Conservation (phyloP, 2,329 filamentous ascomycete species). For the Fusarium redolens region DNA sequence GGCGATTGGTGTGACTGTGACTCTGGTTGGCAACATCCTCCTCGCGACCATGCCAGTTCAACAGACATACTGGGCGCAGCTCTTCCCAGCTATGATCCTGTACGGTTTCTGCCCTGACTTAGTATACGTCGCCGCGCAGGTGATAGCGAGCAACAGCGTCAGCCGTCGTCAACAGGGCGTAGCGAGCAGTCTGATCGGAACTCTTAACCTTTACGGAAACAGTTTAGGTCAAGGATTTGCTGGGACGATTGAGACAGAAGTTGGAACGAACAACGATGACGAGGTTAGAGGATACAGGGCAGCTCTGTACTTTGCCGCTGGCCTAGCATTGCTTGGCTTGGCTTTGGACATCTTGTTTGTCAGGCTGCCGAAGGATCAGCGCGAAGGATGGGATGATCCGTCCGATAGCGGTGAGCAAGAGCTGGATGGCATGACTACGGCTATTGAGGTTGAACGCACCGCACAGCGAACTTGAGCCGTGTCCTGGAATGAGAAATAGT, state of each 20-base stretch:
- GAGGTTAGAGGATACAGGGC: constrained; percentile 6
- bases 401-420: neutral
- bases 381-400: constrained; percentile 18
- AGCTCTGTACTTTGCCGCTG: constrained; percentile 19
- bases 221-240: constrained; percentile 49
- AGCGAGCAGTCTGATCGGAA: constrained; percentile 61
- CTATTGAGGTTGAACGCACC: neutral
- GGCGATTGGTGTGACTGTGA: constrained; percentile 52
- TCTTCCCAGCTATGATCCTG: constrained; percentile 54
- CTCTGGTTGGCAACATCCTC: constrained; percentile 12
- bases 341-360: constrained; percentile 10
- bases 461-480: neutral
- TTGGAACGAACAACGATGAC: neutral
- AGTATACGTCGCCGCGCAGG: constrained; percentile 62
- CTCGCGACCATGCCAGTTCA: constrained; percentile 57
- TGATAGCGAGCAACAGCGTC: constrained; percentile 65
- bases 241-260: constrained; percentile 49
- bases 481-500: fast-evolving
- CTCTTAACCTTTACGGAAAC: constrained; percentile 49
- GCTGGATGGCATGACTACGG: constrained; percentile 4
- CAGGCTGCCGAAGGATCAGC: constrained; percentile 19
- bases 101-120: constrained; percentile 59
- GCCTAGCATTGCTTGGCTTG: constrained; percentile 6
- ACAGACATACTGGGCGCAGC: constrained; percentile 54
- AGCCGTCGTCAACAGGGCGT: constrained; percentile 61